Percentiles rank a stretch among this genome's conserved stretches.
phyloP scores from a whole-genome alignment of 768 basidiomycete species.

The Lyophyllum decastes region DNA sequence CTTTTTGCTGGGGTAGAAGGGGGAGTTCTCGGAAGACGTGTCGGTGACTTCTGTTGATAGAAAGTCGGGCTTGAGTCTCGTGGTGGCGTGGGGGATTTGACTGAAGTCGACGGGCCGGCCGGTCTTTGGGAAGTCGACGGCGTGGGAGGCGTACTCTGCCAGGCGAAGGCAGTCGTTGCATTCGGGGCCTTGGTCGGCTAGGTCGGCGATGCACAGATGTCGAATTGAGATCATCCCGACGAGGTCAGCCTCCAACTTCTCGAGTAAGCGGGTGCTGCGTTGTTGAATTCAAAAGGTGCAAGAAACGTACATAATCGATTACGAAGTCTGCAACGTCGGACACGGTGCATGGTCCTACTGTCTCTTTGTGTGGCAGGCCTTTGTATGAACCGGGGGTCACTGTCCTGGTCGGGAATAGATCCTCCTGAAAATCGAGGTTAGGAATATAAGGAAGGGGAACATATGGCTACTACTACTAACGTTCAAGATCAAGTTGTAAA shows the following conservation, averaged over 20 bases:
- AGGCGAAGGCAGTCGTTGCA: constrained; percentile 38
- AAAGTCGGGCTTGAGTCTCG: constrained; percentile 39
- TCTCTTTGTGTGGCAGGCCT: constrained; percentile 33
- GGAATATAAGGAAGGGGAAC: neutral
- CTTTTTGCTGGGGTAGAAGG: constrained; percentile 42
- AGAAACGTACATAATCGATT: constrained; percentile 41
- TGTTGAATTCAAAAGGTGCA: constrained; percentile 2
- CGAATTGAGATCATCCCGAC: constrained; percentile 42
- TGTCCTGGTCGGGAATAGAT: constrained; percentile 26
- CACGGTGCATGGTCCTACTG: constrained; percentile 33
- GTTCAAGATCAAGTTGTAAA: constrained; percentile 49
- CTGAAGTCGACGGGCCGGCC: constrained; percentile 39
- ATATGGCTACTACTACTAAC: constrained; percentile 24
- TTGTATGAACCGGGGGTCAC: constrained; percentile 39
- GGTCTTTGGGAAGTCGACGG: constrained; percentile 50
- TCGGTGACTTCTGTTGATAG: constrained; percentile 40
- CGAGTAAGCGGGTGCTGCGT: neutral
- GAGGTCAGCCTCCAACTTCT: constrained; percentile 36
- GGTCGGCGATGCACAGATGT: constrained; percentile 46
- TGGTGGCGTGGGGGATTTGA: constrained; percentile 31
- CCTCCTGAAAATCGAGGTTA: constrained; percentile 21
- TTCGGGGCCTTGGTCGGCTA: constrained; percentile 25
- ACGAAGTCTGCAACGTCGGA: constrained; percentile 49
- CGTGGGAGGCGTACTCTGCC: constrained; percentile 46
- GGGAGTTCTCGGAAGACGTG: constrained; percentile 7